These are phyloP conservation scores for Monilinia polystroma DNA, from an alignment of 2,329 filamentous ascomycete genomes.

Conservation along the genomic window DNA sequence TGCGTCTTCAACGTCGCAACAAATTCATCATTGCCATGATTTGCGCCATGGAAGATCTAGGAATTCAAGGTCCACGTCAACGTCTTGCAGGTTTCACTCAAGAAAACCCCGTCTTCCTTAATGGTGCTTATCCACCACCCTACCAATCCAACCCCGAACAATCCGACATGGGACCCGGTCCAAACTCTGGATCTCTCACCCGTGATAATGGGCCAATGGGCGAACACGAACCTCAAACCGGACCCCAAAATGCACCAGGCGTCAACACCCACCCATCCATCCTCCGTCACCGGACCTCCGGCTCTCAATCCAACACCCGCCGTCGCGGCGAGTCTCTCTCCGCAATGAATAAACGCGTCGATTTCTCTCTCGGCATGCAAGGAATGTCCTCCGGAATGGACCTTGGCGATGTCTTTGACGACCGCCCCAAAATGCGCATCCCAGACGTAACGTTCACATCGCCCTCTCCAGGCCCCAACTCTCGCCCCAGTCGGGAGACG, in stretches of 20 bases:
- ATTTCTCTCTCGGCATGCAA: conserved; percentile 69
- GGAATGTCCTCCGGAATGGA: conserved; percentile 57
- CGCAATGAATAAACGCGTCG: conserved; percentile 60
- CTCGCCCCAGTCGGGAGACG: background rate
- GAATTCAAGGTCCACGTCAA: conserved; percentile 41
- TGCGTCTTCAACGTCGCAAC: conserved; percentile 87
- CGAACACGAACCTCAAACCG: conserved; percentile 8
- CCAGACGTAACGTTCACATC: conserved; percentile 33
- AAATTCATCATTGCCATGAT: conserved; percentile 93
- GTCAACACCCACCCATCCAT: conserved; percentile 50
- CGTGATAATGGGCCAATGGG: conserved; percentile 35
- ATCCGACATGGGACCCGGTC: conserved; percentile 33
- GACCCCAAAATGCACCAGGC: conserved; percentile 23
- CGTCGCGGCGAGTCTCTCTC: conserved; percentile 57
- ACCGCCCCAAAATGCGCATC: conserved; percentile 43
- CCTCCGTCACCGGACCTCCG: conserved; percentile 50
- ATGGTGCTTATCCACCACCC: conserved; percentile 35
- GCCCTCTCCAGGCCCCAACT: conserved; percentile 39
- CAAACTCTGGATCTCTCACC: conserved; percentile 37
- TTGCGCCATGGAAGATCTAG: conserved; percentile 61
- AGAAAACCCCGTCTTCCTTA: conserved; percentile 37
- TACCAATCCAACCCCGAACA: conserved; percentile 11
- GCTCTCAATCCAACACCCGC: conserved; percentile 42
- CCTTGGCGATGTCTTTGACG: conserved; percentile 64
- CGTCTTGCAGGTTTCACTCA: conserved; percentile 37